A percentile compares a stretch with the other conserved stretches of the same genome.
phyloP scores from a whole-genome alignment of 805 yeast genomes.

The Zygosaccharomyces bailii region DNA sequence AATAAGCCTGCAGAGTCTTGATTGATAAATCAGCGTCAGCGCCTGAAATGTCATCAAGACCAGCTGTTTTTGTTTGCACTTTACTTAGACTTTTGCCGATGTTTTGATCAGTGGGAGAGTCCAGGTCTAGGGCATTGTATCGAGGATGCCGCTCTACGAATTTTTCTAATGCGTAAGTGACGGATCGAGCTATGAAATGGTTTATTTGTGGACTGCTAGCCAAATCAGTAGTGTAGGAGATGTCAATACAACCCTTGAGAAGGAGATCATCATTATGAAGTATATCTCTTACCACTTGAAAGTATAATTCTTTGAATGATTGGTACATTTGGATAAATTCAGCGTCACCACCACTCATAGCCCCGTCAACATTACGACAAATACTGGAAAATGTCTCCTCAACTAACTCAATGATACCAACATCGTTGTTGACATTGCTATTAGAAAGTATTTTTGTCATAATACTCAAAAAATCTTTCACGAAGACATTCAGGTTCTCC shows the following conservation, averaged over 20 bases:
- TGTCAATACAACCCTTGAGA: constrained; percentile 32
- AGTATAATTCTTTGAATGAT: constrained; percentile 34
- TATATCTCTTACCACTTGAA: constrained; percentile 26
- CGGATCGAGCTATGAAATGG: constrained; percentile 27
- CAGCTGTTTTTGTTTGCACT: constrained; percentile 30
- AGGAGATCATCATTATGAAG: constrained; percentile 31
- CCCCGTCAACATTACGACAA: constrained; percentile 53
- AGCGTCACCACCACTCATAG: constrained; percentile 62
- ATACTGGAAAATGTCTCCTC: constrained; percentile 47
- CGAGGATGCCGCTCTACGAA: constrained; percentile 30
- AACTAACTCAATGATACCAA: constrained; percentile 54
- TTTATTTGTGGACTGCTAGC: constrained; percentile 31
- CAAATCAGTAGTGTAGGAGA: constrained; percentile 31
- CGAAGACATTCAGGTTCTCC: constrained; percentile 81
- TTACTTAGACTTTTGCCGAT: constrained; percentile 30
- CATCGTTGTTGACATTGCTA: constrained; percentile 48
- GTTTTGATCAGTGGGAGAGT: constrained; percentile 13
- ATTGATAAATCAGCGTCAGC: constrained; percentile 34
- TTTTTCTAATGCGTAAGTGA: constrained; percentile 23
- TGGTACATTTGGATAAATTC: constrained; percentile 50
- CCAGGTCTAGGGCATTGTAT: constrained; percentile 17
- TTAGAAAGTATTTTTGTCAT: constrained; percentile 47
- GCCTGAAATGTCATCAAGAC: constrained; percentile 26
- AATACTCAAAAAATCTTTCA: constrained; percentile 61
- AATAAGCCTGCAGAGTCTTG: constrained; percentile 52